Evolutionary conservation across 73 alveolate genomes (phyloP).

Genomic region (Symbiodinium pilosum): DNA sequence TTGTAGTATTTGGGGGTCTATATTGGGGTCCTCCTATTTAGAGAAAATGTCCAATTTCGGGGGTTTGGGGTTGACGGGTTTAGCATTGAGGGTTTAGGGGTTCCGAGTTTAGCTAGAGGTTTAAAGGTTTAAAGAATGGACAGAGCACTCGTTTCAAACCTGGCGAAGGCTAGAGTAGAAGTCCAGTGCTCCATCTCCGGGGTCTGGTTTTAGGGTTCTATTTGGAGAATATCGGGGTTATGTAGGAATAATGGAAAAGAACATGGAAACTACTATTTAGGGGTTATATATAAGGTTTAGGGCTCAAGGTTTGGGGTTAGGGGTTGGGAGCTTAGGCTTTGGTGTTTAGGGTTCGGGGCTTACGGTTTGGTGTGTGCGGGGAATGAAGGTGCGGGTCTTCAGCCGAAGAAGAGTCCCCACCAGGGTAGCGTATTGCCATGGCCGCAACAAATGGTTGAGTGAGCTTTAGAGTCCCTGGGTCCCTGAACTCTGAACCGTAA

Average conservation of each 20-base stretch:
- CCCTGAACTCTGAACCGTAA: too few relatives aligned
- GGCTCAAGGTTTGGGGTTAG: neutral
- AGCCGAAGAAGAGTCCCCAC: neutral
- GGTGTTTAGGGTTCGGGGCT: neutral
- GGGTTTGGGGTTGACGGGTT: too few relatives aligned
- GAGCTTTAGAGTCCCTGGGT: too few relatives aligned
- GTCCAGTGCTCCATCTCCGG: too few relatives aligned
- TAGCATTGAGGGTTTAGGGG: neutral
- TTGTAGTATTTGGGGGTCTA: too few relatives aligned
- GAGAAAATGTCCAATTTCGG: too few relatives aligned
- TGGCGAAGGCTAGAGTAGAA: too few relatives aligned
- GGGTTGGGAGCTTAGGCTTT: neutral
- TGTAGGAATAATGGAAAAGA: neutral
- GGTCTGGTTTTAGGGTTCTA: too few relatives aligned
- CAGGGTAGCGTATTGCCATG: too few relatives aligned
- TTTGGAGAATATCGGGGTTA: neutral
- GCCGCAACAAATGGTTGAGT: too few relatives aligned
- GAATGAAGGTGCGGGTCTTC: neutral
- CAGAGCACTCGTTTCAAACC: too few relatives aligned
- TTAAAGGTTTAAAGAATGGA: neutral
- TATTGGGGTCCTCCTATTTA: too few relatives aligned
- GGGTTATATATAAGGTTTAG: neutral
- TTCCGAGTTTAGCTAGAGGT: neutral
- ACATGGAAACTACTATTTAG: neutral
- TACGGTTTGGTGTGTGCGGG: neutral